Evolutionary conservation across 176 grass and related monocot species (phyloP).

Genomic region (Dactylis glomerata): DNA sequence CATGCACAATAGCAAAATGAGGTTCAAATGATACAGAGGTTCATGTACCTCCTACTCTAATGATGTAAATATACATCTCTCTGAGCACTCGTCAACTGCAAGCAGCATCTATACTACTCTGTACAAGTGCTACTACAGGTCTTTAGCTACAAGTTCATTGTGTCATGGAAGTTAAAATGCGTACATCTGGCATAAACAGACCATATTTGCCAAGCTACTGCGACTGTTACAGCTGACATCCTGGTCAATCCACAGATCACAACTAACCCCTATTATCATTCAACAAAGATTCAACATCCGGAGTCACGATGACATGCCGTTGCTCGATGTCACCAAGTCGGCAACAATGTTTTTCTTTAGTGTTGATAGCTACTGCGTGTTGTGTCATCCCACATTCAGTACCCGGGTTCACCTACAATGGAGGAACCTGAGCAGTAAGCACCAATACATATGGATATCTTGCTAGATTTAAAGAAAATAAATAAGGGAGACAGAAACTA

Average conservation of each 20-base stretch:
- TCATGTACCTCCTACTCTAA: neutral
- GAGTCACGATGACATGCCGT: slow-evolving; percentile 53
- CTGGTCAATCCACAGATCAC: neutral
- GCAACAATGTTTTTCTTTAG: slow-evolving; percentile 49
- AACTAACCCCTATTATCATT: slow-evolving; percentile 31
- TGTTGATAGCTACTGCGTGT: slow-evolving; percentile 57
- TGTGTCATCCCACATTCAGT: slow-evolving; percentile 40
- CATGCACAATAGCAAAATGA: neutral
- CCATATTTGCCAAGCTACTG: slow-evolving; percentile 1
- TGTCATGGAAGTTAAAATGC: neutral
- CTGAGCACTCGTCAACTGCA: neutral
- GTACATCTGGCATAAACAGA: neutral
- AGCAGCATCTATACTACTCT: neutral
- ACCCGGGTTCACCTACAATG: slow-evolving; percentile 60
- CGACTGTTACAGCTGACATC: neutral
- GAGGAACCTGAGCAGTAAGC: slow-evolving; percentile 3
- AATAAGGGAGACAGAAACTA: neutral
- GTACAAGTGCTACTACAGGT: neutral
- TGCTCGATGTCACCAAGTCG: slow-evolving; percentile 56
- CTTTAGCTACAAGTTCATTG: neutral
- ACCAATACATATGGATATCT: neutral
- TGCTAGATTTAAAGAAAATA: neutral
- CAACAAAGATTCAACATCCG: slow-evolving; percentile 52
- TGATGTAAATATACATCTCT: neutral
- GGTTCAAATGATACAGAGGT: neutral